Conservation (phyloP, 2,329 filamentous ascomycete genomes). For the Ophiostoma tasmaniense region DNA sequence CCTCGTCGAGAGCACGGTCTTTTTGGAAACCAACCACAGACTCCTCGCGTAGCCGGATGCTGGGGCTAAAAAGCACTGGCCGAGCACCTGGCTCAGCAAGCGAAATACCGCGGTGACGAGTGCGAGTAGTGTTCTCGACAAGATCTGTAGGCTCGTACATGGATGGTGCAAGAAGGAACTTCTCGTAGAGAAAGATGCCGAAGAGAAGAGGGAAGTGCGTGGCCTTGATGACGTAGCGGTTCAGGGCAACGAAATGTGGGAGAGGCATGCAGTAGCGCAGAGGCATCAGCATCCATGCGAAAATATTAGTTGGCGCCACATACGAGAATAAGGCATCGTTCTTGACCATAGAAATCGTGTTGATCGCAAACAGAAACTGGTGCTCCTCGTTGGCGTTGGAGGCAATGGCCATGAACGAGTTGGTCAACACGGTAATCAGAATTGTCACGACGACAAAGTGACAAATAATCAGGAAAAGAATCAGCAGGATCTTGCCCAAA, state of each 20-base stretch:
- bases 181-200: conserved; percentile 80
- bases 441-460: conserved; percentile 95
- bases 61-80: conserved; percentile 64
- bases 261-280: conserved; percentile 73
- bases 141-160: conserved; percentile 80
- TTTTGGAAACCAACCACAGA: conserved; percentile 85
- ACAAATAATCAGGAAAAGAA: conserved; percentile 82
- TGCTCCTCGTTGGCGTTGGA: conserved; percentile 92
- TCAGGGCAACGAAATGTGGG: conserved; percentile 71
- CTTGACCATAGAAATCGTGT: conserved; percentile 96
- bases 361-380: conserved; percentile 87
- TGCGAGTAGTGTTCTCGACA: conserved; percentile 59
- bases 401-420: conserved; percentile 91
- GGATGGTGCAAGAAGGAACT: conserved; percentile 62
- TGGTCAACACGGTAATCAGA: conserved; percentile 88
- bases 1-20: conserved; percentile 81
- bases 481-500: conserved; percentile 67
- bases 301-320: conserved; percentile 80
- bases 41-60: conserved; percentile 65
- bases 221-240: conserved; percentile 82
- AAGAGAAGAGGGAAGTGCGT: conserved; percentile 86
- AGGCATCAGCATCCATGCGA: conserved; percentile 83
- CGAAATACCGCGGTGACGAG: conserved; percentile 43
- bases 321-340: conserved; percentile 96
- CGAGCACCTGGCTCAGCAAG: conserved; percentile 48